These are phyloP conservation scores for Tuber aestivum DNA, from an alignment of 495 filamentous ascomycete genomes.

Conservation along the genomic window DNA sequence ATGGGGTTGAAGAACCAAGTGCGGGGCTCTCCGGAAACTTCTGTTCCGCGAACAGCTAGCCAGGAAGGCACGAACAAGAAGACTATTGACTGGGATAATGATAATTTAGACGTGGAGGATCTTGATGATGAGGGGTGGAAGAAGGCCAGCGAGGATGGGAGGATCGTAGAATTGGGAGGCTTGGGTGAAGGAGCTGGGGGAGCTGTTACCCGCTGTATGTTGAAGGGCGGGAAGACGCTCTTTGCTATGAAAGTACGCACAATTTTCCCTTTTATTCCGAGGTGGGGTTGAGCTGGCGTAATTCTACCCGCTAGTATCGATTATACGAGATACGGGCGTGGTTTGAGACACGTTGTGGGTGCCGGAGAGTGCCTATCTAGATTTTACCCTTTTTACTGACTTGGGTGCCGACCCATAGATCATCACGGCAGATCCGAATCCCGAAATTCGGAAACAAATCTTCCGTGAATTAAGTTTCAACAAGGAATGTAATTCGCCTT, in stretches of 20 bases:
- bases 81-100: constrained; percentile 43
- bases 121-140: constrained; percentile 92
- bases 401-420: constrained; percentile 53
- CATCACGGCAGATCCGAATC: constrained; percentile 95
- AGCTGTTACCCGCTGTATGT: constrained; percentile 82
- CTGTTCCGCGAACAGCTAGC: constrained; percentile 11
- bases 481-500: constrained; percentile 86
- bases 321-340: neutral
- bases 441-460: constrained; percentile 96
- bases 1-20: constrained; percentile 43
- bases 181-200: constrained; percentile 93
- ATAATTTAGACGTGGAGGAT: constrained; percentile 74
- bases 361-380: constrained; percentile 19
- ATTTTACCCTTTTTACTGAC: constrained; percentile 33
- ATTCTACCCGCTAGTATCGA: neutral
- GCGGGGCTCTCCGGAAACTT: constrained; percentile 36
- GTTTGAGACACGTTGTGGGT: neutral
- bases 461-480: constrained; percentile 93
- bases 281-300: neutral
- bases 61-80: constrained; percentile 36
- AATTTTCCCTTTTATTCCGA: constrained; percentile 4
- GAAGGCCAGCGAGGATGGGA: constrained; percentile 79
- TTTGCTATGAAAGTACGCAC: constrained; percentile 86
- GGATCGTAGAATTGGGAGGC: constrained; percentile 80
- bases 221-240: constrained; percentile 84